Base-by-base conservation (phyloP, 768 basidiomycete genomes). In the Fomitopsis pulvina region DNA sequence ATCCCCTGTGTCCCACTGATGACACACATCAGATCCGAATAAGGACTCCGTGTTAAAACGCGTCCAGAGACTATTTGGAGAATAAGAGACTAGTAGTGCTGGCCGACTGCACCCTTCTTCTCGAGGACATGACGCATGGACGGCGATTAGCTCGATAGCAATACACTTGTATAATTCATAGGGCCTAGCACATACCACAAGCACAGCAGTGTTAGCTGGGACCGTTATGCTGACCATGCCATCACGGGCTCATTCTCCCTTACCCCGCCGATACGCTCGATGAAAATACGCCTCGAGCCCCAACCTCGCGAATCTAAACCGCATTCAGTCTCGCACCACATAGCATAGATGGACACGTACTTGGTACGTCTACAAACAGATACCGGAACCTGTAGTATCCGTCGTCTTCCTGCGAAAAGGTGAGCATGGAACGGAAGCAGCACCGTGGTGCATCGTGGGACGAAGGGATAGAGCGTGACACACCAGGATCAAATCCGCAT, bases 1-100 rank as follows among this genome's bases (percentile, higher is more conserved):
- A 24, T 34, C 41, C 22, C n/a, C 43, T n/a, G n/a, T n/a, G n/a
- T n/a, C n/a, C n/a, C n/a, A n/a, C n/a, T n/a, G n/a, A n/a, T n/a
- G n/a, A n/a, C n/a, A n/a, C n/a, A n/a, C n/a, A n/a, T n/a, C 60
- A 95, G 95, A 98, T 68, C 95, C 95, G 14, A 81, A 84, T 11
- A 97, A 97, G 66, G 95, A 98, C 63, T 96, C 92, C 0, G 80
- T 98, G 26, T 75, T 98, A 61, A 97, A 94, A 68, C 83, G 94
- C 47, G 95, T 99, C 14, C 92, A 95, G 77, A 99, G 92, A 69
- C 77, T 97, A 25, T 87, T 92, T 60, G 95, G 93, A 62, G 95
- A 97, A 71, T 91, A 77, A 71, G 34, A 37, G 18, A 28, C 30
- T 37, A 16, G 24, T 9, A 3, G 26, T 40, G 14, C 30, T 16